Base-by-base conservation (phyloP, 148 eudicot species). In the Rhododendron williamsianum region DNA sequence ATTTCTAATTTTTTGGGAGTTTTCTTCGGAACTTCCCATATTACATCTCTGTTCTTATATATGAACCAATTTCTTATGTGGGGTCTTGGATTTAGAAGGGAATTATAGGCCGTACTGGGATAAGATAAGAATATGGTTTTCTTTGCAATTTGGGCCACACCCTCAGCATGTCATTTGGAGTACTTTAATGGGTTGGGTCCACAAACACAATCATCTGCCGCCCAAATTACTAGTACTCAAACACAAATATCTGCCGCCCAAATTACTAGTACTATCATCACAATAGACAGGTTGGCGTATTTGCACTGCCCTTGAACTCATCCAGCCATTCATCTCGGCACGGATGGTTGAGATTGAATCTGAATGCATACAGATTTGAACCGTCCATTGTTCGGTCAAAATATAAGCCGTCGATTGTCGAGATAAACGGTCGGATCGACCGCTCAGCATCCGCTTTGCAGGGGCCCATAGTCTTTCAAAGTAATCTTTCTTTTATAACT, bases 331-430 rank as follows among this genome's bases (percentile, higher is more conserved):
- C 6, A 41, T 41, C 6, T 41, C 1, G 0, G 43, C 43, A 41
- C 30, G 30, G 30, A 30, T 4, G 0, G 6, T 0, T 41, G 6
- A 0, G 0, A 41, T 41, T 41, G 43, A 41, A 41, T 41, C 0
- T 41, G 43, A 41, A 0, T 0, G 6, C 6, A 41, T 41, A 41
- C 1, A 4, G 1, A 41, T 41, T 1, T 41, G 0, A 6, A 6
- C 6, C 7, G 6, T 41, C 0, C 7, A 5, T 41, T 41, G 6
- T 0, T 0, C 7, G 8, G 45, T 41, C 6, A 41, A 41, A 0
- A 41, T 41, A 0, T 5, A 0, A 41, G 45, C 8, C 45, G 1
- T 41, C 6, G 0, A 38, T 38, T 38, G 43, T 0, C 0, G 0
- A 38, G 41, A 38, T 38, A 0, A 38, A 38, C 4, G 5, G 41